A percentile compares a stretch with the other conserved stretches of the same genome.
phyloP scores from a whole-genome alignment of 2,329 filamentous ascomycete species.

The Sporothrix euskadiensis region DNA sequence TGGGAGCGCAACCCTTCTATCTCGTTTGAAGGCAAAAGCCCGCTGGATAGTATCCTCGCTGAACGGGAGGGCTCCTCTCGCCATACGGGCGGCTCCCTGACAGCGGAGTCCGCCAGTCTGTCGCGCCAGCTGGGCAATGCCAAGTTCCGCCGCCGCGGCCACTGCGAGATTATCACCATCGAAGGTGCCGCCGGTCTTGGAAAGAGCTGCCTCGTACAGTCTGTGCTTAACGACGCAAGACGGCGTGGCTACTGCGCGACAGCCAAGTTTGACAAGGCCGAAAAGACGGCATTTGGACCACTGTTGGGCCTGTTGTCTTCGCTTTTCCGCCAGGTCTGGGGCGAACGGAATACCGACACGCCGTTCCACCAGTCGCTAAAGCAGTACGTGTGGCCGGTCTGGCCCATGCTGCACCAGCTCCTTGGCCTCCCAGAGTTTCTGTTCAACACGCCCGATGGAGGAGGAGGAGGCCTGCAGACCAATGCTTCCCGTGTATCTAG shows the following conservation, averaged over 20 bases:
- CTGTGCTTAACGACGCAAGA: constrained; percentile 61
- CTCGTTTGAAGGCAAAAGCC: constrained; percentile 51
- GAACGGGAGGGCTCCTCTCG: constrained; percentile 47
- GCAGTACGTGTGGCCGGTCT: constrained; percentile 63
- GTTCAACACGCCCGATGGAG: constrained; percentile 39
- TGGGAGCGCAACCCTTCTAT: constrained; percentile 58
- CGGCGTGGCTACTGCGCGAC: constrained; percentile 65
- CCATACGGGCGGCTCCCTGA: constrained; percentile 40
- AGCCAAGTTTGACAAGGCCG: constrained; percentile 65
- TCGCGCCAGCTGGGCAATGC: constrained; percentile 56
- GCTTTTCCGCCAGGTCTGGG: constrained; percentile 67
- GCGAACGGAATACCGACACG: constrained; percentile 65
- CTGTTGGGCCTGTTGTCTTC: constrained; percentile 65
- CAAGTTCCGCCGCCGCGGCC: constrained; percentile 62
- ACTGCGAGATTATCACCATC: constrained; percentile 64
- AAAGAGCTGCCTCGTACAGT: constrained; percentile 65
- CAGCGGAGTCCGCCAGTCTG: constrained; percentile 51
- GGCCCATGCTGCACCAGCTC: constrained; percentile 63
- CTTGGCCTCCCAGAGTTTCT: constrained; percentile 70
- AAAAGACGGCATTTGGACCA: constrained; percentile 62
- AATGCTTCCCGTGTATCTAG: constrained; percentile 44
- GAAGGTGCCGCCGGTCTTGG: constrained; percentile 64
- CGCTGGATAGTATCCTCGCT: constrained; percentile 47
- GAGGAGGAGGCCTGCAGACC: neutral
- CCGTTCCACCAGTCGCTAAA: constrained; percentile 62